phyloP scores from a whole-genome alignment of 805 yeast species.

The Zygoascus flipseniorum region DNA sequence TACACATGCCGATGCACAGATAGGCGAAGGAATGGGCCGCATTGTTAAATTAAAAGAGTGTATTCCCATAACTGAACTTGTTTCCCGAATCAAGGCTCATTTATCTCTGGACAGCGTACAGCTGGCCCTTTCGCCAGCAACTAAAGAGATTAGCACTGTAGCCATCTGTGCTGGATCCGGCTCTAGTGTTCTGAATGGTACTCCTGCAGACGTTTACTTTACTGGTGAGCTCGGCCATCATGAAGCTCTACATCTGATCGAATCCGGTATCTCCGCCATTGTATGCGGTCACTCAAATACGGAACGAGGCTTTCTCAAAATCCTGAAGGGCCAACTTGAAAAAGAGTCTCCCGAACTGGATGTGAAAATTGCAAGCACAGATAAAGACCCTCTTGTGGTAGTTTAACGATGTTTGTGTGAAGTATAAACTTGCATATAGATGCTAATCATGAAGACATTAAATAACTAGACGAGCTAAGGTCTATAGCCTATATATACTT shows the following conservation, averaged over 20 bases:
- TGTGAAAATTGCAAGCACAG: conserved; percentile 34
- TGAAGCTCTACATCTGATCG: conserved; percentile 66
- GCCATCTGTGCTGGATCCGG: conserved; percentile 98
- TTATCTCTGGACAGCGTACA: conserved; percentile 53
- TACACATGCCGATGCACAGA: conserved; percentile 24
- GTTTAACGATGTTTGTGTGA: conserved; percentile 2
- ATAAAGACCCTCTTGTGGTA: conserved; percentile 51
- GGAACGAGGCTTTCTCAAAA: conserved; percentile 71
- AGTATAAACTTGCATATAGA: too few species aligned
- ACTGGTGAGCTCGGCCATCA: conserved; percentile 97
- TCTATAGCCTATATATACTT: conserved; percentile 2
- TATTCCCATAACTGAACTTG: conserved; percentile 36
- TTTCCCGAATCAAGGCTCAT: conserved; percentile 43
- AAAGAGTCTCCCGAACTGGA: conserved; percentile 29
- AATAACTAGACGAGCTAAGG: neutral
- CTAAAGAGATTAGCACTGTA: conserved; percentile 33
- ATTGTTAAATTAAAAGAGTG: conserved; percentile 42
- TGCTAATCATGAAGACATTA: neutral
- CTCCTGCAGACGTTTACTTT: conserved; percentile 59
- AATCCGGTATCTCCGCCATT: conserved; percentile 62
- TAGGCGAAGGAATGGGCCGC: conserved; percentile 78
- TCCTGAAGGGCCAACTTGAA: conserved; percentile 42
- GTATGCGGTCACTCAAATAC: conserved; percentile 88
- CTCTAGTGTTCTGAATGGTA: conserved; percentile 52
- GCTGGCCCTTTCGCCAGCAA: conserved; percentile 39